These are phyloP conservation scores for Sophora flavescens DNA, from an alignment of 306 rosid genomes.

Conservation along the genomic window DNA sequence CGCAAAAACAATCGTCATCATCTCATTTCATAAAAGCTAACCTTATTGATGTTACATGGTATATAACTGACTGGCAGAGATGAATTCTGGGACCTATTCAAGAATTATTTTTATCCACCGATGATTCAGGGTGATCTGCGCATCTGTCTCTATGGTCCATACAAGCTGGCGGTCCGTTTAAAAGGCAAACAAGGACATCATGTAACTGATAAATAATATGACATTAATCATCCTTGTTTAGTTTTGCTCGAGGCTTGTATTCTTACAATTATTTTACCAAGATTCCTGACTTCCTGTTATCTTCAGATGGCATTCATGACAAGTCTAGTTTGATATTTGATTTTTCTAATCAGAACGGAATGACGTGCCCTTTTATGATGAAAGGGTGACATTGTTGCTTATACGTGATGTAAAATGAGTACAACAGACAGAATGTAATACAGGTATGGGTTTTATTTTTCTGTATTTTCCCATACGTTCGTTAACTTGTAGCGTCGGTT, in stretches of 20 bases:
- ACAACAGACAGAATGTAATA: background rate
- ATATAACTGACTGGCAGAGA: conserved; percentile 63
- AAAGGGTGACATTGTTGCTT: background rate
- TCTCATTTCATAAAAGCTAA: background rate
- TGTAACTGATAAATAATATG: conserved; percentile 27
- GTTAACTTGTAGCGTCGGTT: background rate
- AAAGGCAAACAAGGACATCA: conserved; percentile 50
- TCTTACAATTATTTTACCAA: background rate
- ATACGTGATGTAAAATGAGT: background rate
- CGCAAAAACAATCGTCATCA: background rate
- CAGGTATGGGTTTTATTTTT: background rate
- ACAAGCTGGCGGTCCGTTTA: conserved; percentile 44
- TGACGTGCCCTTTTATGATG: background rate
- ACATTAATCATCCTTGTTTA: background rate
- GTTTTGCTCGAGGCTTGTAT: conserved; percentile 17
- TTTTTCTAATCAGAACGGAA: background rate
- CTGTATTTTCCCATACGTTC: background rate
- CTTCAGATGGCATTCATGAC: background rate
- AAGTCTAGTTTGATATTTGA: background rate
- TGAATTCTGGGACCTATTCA: conserved; percentile 92
- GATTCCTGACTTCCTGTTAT: background rate
- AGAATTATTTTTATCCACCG: conserved; percentile 69
- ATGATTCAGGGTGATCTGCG: conserved; percentile 66
- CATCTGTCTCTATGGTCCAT: conserved; percentile 72
- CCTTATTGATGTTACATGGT: background rate